These are phyloP conservation scores for Phyllosticta paracitricarpa DNA, from an alignment of 2,329 filamentous ascomycete species.

Conservation along the genomic window DNA sequence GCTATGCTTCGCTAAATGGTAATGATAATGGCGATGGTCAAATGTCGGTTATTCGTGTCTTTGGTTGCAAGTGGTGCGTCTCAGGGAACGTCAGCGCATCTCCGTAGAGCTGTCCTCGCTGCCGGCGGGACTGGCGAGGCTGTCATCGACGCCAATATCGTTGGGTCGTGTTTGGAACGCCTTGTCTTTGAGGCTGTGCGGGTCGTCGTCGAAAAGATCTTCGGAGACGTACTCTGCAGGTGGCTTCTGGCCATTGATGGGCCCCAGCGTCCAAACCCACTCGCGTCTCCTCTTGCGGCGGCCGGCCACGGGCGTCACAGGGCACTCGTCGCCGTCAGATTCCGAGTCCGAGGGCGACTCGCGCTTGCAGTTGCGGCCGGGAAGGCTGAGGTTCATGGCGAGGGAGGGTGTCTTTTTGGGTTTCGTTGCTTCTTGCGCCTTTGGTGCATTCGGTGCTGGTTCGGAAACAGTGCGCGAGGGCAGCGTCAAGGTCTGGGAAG, in stretches of 20 bases:
- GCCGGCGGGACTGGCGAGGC: neutral
- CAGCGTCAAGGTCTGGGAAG: slow-evolving; percentile 9
- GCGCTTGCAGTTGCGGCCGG: slow-evolving; percentile 30
- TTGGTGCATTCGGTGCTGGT: neutral
- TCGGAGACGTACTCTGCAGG: neutral
- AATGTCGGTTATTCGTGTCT: neutral
- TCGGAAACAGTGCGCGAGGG: slow-evolving; percentile 7
- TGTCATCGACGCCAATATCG: neutral
- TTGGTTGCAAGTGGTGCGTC: neutral
- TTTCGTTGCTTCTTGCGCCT: neutral
- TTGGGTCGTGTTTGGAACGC: neutral
- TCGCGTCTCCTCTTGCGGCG: slow-evolving; percentile 44
- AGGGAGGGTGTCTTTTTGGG: neutral
- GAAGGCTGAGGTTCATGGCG: neutral
- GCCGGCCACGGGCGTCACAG: slow-evolving; percentile 43
- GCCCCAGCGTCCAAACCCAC: slow-evolving; percentile 49
- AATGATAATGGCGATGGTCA: neutral
- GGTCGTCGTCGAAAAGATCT: neutral
- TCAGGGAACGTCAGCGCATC: neutral
- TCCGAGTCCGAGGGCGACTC: slow-evolving; percentile 34
- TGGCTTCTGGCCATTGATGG: slow-evolving; percentile 21
- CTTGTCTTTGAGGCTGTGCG: neutral
- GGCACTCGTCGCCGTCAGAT: slow-evolving; percentile 33
- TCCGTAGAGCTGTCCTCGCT: neutral
- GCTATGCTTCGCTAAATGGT: neutral